These are phyloP conservation scores for Pleurotus platypus DNA, from an alignment of 768 basidiomycete genomes.

Conservation along the genomic window DNA sequence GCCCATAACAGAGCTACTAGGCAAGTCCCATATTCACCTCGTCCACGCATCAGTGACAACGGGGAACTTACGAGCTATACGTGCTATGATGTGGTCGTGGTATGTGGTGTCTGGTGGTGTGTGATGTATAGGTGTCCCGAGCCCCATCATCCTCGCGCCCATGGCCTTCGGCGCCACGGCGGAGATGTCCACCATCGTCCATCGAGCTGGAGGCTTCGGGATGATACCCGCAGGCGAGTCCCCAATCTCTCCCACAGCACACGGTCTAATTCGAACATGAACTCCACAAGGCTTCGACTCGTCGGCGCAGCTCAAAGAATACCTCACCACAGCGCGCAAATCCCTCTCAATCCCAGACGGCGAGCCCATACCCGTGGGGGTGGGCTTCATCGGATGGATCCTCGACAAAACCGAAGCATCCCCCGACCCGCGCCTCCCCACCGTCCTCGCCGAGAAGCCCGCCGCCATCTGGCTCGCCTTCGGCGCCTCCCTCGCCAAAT, in stretches of 20 bases:
- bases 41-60: no score
- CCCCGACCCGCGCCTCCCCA: slow-evolving; percentile 32
- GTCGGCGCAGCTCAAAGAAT: slow-evolving; percentile 29
- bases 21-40: no score
- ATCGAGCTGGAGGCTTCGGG: slow-evolving; percentile 53
- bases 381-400: slow-evolving; percentile 57
- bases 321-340: slow-evolving; percentile 35
- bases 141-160: slow-evolving; percentile 54
- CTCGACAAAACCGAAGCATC: slow-evolving; percentile 39
- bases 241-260: neutral
- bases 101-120: no score
- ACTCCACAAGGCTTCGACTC: slow-evolving; percentile 31
- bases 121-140: slow-evolving; percentile 31
- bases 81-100: no score
- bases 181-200: slow-evolving; percentile 39
- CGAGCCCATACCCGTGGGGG: slow-evolving; percentile 46
- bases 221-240: slow-evolving; percentile 46
- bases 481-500: slow-evolving; percentile 44
- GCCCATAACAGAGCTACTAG: no score
- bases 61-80: no score
- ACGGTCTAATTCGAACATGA: slow-evolving; percentile 1
- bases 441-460: slow-evolving; percentile 42
- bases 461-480: slow-evolving; percentile 63
- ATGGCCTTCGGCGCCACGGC: slow-evolving; percentile 46
- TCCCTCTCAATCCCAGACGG: slow-evolving; percentile 24